These are phyloP conservation scores for Pythium sukuiense DNA, from an alignment of 352 stramenopile species.

Conservation along the genomic window DNA sequence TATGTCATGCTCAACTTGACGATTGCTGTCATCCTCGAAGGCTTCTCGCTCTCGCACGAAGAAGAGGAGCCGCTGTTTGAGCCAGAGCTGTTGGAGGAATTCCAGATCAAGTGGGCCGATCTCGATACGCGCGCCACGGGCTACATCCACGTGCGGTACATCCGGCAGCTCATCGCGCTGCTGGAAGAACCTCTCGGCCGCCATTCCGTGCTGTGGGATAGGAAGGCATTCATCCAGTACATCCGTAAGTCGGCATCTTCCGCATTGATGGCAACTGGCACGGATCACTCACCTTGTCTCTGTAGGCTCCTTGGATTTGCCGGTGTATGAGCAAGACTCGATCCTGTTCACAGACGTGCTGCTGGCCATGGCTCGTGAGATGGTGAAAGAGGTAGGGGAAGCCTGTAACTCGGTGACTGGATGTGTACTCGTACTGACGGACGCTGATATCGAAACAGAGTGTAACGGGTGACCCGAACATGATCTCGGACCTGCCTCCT, in stretches of 20 bases:
- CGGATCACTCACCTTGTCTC: not conserved
- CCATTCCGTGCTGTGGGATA: constrained; percentile 41
- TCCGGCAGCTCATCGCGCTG: constrained; percentile 74
- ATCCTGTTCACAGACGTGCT: constrained; percentile 90
- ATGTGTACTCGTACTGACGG: not conserved
- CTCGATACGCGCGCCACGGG: constrained; percentile 88
- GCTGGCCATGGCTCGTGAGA: constrained; percentile 71
- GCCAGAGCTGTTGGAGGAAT: constrained; percentile 85
- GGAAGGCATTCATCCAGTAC: constrained; percentile 52
- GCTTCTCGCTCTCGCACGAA: constrained; percentile 83
- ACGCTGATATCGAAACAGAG: constrained; percentile 1
- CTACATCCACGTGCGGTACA: constrained; percentile 75
- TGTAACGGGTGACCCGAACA: constrained; percentile 36
- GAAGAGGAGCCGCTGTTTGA: constrained; percentile 90
- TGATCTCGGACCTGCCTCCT: constrained; percentile 44
- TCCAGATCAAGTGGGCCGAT: constrained; percentile 86
- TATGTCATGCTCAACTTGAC: constrained; percentile 95
- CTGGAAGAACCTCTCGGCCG: constrained; percentile 78
- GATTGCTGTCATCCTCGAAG: constrained; percentile 93
- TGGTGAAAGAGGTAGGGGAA: constrained; percentile 71
- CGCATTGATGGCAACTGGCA: not conserved
- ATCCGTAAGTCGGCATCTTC: constrained; percentile 40
- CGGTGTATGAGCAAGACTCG: constrained; percentile 78
- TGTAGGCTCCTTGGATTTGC: constrained; percentile 63
- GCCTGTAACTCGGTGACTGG: not conserved